Evolutionary conservation across 1,139 yeast genomes (phyloP), one percentile per base, ranked within the genome.

Genomic region (Hyphopichia burtonii): DNA sequence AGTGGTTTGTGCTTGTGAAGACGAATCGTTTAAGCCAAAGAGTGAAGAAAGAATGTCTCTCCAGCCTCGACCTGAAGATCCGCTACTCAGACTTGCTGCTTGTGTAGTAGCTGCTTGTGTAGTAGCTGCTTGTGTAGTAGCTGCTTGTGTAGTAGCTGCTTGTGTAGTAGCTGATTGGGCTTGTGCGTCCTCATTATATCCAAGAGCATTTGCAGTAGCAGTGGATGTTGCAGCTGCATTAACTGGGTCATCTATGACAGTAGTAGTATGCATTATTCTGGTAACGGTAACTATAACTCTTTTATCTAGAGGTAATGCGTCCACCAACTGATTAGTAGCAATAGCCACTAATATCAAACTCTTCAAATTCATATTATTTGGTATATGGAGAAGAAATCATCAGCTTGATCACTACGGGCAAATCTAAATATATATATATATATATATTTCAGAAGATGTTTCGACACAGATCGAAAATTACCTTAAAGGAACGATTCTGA

Each of bases 241-340:
- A 16, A 17, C 18, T 14, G 32, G 10, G 14, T 7, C 11, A 27
- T 20, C 28, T 8, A 8, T 8, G 14, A 34, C 37, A 3, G 31
- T 25, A 12, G 9, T 3, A 5, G 31, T 25, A 9, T 11, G 18
- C 19, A 14, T 27, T 6, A 31, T 19, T 19, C 19, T 9, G 19
- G 39, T 30, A 20, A 37, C 35, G n/a, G 39, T 37, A 9, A 37
- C 39, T 7, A 31, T 20, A 10, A 11, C 34, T 22, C 34, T 30
- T 15, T 37, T 37, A 22, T 20, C 28, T 10, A 31, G 6, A 3
- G 34, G 34, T 9, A 31, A 15, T n/a, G 35, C 39, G 10, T 14
- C 11, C 3, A 17, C 16, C 3, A 36, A 6, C 22, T 28, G 31
- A 28, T 25, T 25, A 8, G 28, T 25, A 25, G n/a, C 32, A 30